phyloP scores from a whole-genome alignment of 2,329 filamentous ascomycete genomes.

The Exophiala aquamarina region DNA sequence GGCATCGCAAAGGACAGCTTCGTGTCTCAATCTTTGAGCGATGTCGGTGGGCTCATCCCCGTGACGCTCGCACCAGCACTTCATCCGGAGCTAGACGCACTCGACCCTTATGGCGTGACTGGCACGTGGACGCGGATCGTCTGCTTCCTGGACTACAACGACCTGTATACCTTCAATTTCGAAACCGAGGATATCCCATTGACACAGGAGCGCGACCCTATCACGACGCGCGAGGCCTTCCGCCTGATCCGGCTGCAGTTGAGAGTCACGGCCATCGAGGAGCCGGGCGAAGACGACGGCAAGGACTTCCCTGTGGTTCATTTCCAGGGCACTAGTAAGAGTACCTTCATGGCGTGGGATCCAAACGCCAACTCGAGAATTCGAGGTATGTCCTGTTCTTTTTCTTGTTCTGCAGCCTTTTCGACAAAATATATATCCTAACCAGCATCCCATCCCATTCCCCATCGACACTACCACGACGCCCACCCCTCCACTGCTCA shows the following conservation, averaged over 20 bases:
- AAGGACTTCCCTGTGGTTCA: constrained; percentile 60
- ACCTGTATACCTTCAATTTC: constrained; percentile 74
- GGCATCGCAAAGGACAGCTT: constrained; percentile 29
- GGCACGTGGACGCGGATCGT: constrained; percentile 69
- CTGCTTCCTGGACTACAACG: constrained; percentile 63
- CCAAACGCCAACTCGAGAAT: constrained; percentile 68
- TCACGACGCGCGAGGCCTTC: constrained; percentile 66
- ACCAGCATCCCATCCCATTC: too few relatives aligned
- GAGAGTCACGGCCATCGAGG: constrained; percentile 60
- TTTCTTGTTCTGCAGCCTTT: not conserved
- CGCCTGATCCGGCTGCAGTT: constrained; percentile 70
- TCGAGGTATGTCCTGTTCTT: constrained; percentile 49
- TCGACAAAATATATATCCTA: too few relatives aligned
- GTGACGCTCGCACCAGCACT: constrained; percentile 28
- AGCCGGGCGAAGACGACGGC: constrained; percentile 57
- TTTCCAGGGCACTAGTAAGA: constrained; percentile 63
- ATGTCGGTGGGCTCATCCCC: constrained; percentile 16
- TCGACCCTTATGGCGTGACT: constrained; percentile 69
- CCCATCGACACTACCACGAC: too few relatives aligned
- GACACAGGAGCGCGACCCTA: constrained; percentile 51
- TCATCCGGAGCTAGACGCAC: constrained; percentile 42
- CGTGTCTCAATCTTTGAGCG: constrained; percentile 10
- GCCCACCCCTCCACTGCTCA: too few relatives aligned
- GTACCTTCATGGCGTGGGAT: constrained; percentile 65
- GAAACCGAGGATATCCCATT: constrained; percentile 39